phyloP scores from a whole-genome alignment of 1,284 basidiomycete species.

The Phylloboletellus chloephorus region DNA sequence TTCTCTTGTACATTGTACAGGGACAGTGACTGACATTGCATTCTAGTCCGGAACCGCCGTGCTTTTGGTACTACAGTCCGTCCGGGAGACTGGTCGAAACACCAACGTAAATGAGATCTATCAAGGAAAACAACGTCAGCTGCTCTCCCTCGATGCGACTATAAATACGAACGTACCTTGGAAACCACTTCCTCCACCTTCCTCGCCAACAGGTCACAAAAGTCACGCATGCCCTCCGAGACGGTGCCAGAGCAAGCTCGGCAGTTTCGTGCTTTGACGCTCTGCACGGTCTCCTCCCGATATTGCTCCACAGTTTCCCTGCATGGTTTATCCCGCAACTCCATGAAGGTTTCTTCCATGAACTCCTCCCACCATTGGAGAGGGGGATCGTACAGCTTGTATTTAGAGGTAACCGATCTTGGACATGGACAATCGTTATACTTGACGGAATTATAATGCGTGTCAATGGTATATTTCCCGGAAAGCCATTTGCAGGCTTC shows the following conservation, averaged over 20 bases:
- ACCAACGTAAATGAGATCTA: no score
- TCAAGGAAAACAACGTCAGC: background rate
- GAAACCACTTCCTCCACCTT: conserved; percentile 18
- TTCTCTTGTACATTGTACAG: no score
- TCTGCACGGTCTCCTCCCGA: conserved; percentile 6
- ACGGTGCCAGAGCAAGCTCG: conserved; percentile 3
- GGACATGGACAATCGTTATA: conserved; percentile 4
- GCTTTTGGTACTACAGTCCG: no score
- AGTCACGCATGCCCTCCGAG: conserved; percentile 15
- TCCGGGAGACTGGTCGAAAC: no score
- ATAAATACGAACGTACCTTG: no score
- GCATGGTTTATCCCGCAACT: conserved; percentile 17
- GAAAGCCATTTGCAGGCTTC: conserved; percentile 11
- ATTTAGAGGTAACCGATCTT: background rate
- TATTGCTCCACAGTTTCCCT: conserved; percentile 5
- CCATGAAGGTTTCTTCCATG: conserved; percentile 5
- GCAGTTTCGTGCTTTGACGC: conserved; percentile 9
- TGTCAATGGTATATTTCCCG: no score
- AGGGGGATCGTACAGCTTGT: background rate
- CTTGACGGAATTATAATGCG: no score
- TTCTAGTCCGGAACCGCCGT: no score
- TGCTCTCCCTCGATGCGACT: no score
- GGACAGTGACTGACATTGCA: no score
- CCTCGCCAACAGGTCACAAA: conserved; percentile 8
- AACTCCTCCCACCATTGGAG: conserved; percentile 17